Percentiles rank a stretch among this genome's conserved stretches.
Conservation (phyloP, 306 rosid species). For the apple (Malus domestica) region ASM211411v1 NC_041796.1:1753001-1753500, state of each 20-base stretch:
- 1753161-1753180: not conserved
- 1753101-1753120: not conserved
- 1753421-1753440: slow-evolving; percentile 32
- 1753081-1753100: not conserved
- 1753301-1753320: not conserved
- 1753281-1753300: not conserved
- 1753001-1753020: slow-evolving; percentile 18
- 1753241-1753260: no score
- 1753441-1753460: slow-evolving; percentile 32
- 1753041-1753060: slow-evolving; percentile 1
- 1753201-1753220: not conserved
- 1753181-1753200: no score
- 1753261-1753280: not conserved
- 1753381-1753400: slow-evolving; percentile 1
- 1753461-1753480: slow-evolving; percentile 47
- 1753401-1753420: slow-evolving; percentile 30
- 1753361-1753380: not conserved
- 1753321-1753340: slow-evolving; percentile 7
- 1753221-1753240: not conserved
- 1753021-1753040: slow-evolving; percentile 5
- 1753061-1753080: not conserved
- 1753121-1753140: not conserved
- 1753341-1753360: slow-evolving; percentile 9
- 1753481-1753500: slow-evolving; percentile 49
- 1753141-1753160: not conserved